Conservation (phyloP, 1,284 basidiomycete species). For the Prillingera fragicola region DNA sequence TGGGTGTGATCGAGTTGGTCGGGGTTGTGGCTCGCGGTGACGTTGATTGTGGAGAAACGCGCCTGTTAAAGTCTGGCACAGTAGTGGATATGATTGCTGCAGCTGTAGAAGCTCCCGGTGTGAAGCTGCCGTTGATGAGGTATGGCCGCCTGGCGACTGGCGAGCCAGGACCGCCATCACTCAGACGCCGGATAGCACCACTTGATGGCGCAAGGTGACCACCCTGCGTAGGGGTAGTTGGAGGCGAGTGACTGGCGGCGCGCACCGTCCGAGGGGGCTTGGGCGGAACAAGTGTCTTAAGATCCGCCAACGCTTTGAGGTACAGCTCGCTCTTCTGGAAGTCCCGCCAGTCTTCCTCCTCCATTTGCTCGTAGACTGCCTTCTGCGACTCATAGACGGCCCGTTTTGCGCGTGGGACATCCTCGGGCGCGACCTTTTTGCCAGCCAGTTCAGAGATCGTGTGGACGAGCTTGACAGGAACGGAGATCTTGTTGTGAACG, state of each 20-base stretch:
- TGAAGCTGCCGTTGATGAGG: conserved; percentile 25
- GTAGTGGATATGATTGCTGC: conserved; percentile 19
- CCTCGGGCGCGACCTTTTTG: conserved; percentile 6
- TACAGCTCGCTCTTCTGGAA: conserved; percentile 84
- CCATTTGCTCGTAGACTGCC: conserved; percentile 81
- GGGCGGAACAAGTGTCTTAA: conserved; percentile 28
- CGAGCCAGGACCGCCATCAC: too few species aligned
- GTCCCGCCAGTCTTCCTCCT: conserved; percentile 81
- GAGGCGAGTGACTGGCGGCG: background rate
- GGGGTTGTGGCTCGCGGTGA: conserved; percentile 1
- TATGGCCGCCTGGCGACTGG: conserved; percentile 7
- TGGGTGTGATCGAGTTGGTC: background rate
- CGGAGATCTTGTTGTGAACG: conserved; percentile 15
- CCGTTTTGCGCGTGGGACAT: conserved; percentile 42
- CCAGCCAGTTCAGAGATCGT: conserved; percentile 21
- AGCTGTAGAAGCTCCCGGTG: conserved; percentile 14
- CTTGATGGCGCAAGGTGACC: too few species aligned
- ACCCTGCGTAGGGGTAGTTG: too few species aligned
- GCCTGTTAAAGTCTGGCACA: conserved; percentile 5
- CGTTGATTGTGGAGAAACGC: background rate
- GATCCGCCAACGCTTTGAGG: conserved; percentile 77
- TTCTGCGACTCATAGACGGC: conserved; percentile 69
- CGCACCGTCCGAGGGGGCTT: conserved; percentile 1
- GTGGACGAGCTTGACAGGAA: conserved; percentile 15
- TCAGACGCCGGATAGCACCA: too few species aligned